phyloP scores from a whole-genome alignment of 2,329 filamentous ascomycete genomes.

The Penicillium psychrosexuale region DNA sequence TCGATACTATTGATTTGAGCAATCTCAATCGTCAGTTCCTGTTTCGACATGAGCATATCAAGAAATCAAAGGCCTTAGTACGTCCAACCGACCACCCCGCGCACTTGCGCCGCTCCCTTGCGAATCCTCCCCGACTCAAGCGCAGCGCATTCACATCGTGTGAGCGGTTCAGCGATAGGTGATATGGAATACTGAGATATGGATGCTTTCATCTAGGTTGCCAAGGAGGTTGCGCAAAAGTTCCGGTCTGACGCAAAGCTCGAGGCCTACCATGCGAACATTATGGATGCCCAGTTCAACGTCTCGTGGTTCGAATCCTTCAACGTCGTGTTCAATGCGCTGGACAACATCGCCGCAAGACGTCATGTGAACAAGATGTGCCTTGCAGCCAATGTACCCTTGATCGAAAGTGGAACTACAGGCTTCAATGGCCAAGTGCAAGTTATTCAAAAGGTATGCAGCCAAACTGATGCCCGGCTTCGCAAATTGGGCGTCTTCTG shows the following conservation, averaged over 20 bases:
- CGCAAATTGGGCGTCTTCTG: not conserved
- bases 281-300: slow-evolving; percentile 84
- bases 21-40: slow-evolving; percentile 98
- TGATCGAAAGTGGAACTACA: slow-evolving; percentile 95
- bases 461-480: not conserved
- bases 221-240: slow-evolving; percentile 81
- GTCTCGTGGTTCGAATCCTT: slow-evolving; percentile 85
- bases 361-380: slow-evolving; percentile 98
- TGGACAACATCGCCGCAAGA: slow-evolving; percentile 91
- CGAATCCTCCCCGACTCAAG: not conserved
- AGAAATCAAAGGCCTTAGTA: slow-evolving; percentile 91
- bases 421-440: slow-evolving; percentile 98
- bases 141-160: not conserved
- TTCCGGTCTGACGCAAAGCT: slow-evolving; percentile 90
- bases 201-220: slow-evolving; percentile 58
- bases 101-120: slow-evolving; percentile 11
- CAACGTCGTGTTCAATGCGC: slow-evolving; percentile 86
- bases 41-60: slow-evolving; percentile 95
- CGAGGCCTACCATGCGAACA: slow-evolving; percentile 87
- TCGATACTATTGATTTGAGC: slow-evolving; percentile 96
- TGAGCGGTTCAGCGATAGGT: not conserved
- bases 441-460: slow-evolving; percentile 74
- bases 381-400: slow-evolving; percentile 78
- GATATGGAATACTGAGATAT: slow-evolving; percentile 15
- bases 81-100: slow-evolving; percentile 28